These are phyloP conservation scores for Friedmanniomyces endolithicus DNA, from an alignment of 495 filamentous ascomycete genomes.

Conservation along the genomic window DNA sequence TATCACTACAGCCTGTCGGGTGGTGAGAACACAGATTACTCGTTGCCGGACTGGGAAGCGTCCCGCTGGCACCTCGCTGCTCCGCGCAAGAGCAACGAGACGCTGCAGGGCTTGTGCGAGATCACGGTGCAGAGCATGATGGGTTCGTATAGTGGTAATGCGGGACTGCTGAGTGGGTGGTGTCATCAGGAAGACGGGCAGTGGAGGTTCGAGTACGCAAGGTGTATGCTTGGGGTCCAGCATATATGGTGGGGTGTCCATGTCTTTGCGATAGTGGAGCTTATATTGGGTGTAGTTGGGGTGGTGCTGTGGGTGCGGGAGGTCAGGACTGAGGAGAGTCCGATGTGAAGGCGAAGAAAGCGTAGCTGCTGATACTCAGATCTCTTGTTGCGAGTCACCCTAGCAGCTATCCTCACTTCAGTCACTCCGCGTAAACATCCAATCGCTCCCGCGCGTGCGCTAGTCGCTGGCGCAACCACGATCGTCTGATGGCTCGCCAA, in stretches of 20 bases:
- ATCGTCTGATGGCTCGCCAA: too few species aligned
- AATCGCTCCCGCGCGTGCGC: too few species aligned
- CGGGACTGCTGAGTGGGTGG: constrained; percentile 77
- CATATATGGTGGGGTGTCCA: constrained; percentile 93
- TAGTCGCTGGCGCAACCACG: too few species aligned
- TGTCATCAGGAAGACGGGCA: constrained; percentile 54
- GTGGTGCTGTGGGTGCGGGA: too few species aligned
- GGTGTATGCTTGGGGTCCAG: constrained; percentile 68
- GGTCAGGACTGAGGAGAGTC: too few species aligned
- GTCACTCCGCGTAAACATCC: too few species aligned
- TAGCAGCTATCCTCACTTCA: too few species aligned
- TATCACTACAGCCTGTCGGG: constrained; percentile 60
- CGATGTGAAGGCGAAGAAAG: too few species aligned
- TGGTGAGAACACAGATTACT: too few species aligned
- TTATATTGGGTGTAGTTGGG: constrained; percentile 11
- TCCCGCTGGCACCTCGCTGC: constrained; percentile 1
- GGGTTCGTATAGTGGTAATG: constrained; percentile 83
- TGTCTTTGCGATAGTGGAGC: constrained; percentile 24
- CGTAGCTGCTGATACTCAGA: too few species aligned
- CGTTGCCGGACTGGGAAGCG: too few species aligned
- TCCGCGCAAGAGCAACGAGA: background rate
- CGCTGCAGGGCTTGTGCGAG: constrained; percentile 55
- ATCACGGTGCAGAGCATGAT: constrained; percentile 98
- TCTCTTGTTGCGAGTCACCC: too few species aligned
- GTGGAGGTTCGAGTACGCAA: constrained; percentile 70